Base-by-base conservation (phyloP, 169 alveolate species). In the Cryptosporidium viatorum region DNA sequence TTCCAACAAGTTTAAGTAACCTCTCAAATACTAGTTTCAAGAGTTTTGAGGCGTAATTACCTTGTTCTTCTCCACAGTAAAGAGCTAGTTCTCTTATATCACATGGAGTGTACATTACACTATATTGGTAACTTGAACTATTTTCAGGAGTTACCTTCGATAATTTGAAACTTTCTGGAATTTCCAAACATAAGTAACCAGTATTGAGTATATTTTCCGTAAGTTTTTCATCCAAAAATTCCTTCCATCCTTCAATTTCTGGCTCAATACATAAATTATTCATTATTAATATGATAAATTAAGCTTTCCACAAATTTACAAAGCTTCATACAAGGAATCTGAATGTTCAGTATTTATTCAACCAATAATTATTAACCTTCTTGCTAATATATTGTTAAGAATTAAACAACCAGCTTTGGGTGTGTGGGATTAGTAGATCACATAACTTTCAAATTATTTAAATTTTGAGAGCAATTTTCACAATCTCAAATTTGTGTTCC, bases 51-150 rank as follows among this genome's bases (percentile, higher is more conserved):
- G 43, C 75, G 43, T 65, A 80, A 21, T 21, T 26, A 3, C 41
- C 52, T 45, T 80, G 65, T 8, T 80, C 74, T 14, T 80, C 75
- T 21, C 80, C 75, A 43, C 69, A 60, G 45, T 80, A 65, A 12
- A 80, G 35, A 26, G 75, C 74, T 7, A 80, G 35, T 26, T 80
- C 89, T 16, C 89, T 0, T 9, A 80, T 62, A 65, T 80, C 89
- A 80, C 71, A 80, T 2, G 89, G 75, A 41, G 80, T 80, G 16
- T 80, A 80, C 89, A 80, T 80, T 26, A 80, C 75, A 65, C 89
- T 80, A 62, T 80, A 31, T 37, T 80, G 71, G 48, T 21, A 37
- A 43, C 23, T 62, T 29, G 55, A 37, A 12, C 68, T 65, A 12
- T 39, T 37, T 3, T 80, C 89, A 21, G 75, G 89, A 5, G 80